phyloP scores from a whole-genome alignment of 176 grass and related monocot species.

The Rhynchospora tenuis region DNA sequence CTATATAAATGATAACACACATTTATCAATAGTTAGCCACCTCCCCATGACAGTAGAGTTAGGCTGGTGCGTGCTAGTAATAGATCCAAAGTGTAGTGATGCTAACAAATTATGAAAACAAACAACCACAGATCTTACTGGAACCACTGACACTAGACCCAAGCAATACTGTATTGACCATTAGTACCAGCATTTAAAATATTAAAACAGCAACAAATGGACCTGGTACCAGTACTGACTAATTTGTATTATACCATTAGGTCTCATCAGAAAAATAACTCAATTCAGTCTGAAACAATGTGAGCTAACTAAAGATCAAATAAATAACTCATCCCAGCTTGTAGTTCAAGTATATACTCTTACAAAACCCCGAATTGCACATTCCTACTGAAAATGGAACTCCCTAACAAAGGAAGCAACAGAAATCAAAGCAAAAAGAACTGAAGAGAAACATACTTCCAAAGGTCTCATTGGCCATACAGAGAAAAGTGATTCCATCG shows the following conservation, averaged over 20 bases:
- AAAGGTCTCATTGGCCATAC: conserved; percentile 97
- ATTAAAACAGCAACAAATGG: not conserved
- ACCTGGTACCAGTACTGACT: not conserved
- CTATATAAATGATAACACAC: conserved; percentile 15
- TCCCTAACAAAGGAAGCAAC: not conserved
- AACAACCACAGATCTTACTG: not conserved
- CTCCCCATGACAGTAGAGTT: not conserved
- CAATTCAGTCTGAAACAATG: not conserved
- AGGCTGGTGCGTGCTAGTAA: not conserved
- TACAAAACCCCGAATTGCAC: not conserved
- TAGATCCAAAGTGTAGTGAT: not conserved
- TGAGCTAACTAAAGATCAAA: not conserved
- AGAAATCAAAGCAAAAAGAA: not conserved
- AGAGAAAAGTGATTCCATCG: conserved; percentile 74
- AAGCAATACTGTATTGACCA: not conserved
- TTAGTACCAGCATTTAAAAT: not conserved
- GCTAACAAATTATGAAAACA: not conserved
- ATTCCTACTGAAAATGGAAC: not conserved
- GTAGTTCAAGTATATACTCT: not conserved
- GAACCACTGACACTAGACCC: not conserved
- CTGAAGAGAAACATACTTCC: conserved; percentile 31
- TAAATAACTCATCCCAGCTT: not conserved
- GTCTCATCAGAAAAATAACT: not conserved
- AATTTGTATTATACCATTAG: not conserved
- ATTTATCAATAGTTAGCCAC: not conserved